Evolutionary conservation across 1,284 basidiomycete genomes (phyloP).

Genomic region (Singerocomus inundabilis): DNA sequence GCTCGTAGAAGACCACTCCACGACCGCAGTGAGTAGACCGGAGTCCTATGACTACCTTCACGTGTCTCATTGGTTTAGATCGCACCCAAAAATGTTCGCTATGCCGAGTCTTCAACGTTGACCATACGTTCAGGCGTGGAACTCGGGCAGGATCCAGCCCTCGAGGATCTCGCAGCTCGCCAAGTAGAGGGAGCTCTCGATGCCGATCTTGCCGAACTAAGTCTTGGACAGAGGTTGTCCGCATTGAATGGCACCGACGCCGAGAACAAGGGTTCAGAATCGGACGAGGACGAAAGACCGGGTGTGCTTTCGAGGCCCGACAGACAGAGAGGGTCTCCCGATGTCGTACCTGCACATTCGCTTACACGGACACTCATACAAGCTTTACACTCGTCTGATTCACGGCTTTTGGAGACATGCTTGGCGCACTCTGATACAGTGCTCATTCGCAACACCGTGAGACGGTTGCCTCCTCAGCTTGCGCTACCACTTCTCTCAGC

Average conservation of each 20-base stretch:
- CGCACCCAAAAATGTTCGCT: slow-evolving; percentile 52
- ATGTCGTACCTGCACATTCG: slow-evolving; percentile 77
- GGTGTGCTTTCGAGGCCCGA: slow-evolving; percentile 28
- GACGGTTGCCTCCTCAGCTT: slow-evolving; percentile 85
- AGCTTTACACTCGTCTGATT: slow-evolving; percentile 94
- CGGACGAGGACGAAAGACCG: slow-evolving; percentile 46
- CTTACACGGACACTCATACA: slow-evolving; percentile 94
- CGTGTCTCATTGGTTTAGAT: slow-evolving; percentile 32
- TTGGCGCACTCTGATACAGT: slow-evolving; percentile 79
- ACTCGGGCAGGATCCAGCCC: slow-evolving; percentile 56
- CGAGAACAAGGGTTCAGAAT: slow-evolving; percentile 32
- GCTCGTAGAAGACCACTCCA: slow-evolving; percentile 25
- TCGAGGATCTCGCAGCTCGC: slow-evolving; percentile 50
- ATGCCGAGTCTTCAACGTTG: slow-evolving; percentile 60
- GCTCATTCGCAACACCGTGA: slow-evolving; percentile 87
- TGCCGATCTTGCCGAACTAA: slow-evolving; percentile 84
- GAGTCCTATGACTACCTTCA: background rate
- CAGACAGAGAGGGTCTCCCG: slow-evolving; percentile 35
- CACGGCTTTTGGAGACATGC: slow-evolving; percentile 85
- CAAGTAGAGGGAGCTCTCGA: slow-evolving; percentile 72
- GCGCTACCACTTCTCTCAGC: slow-evolving; percentile 86
- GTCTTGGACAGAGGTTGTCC: slow-evolving; percentile 83
- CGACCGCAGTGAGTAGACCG: slow-evolving; percentile 17
- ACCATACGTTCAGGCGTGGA: slow-evolving; percentile 63
- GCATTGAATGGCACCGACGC: slow-evolving; percentile 55